These are phyloP conservation scores for Xylaria sp. DNA, from an alignment of 2,329 filamentous ascomycete genomes.

Conservation along the genomic window DNA sequence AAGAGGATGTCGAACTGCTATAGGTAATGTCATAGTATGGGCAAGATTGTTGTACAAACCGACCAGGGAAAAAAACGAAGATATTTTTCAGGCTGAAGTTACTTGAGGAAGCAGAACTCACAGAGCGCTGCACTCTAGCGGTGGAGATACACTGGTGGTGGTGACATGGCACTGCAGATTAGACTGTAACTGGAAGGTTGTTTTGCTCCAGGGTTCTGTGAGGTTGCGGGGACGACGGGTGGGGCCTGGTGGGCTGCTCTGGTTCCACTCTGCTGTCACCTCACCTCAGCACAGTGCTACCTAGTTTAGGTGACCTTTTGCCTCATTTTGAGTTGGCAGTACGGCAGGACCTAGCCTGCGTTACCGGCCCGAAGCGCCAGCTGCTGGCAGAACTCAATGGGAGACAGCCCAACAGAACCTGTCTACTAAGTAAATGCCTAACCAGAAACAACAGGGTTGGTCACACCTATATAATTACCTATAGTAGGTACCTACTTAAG, in stretches of 20 bases:
- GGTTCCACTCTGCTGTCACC: slow-evolving; percentile 21
- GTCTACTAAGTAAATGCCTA: background rate
- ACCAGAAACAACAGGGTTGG: background rate
- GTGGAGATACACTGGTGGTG: slow-evolving; percentile 32
- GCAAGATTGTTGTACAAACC: slow-evolving; percentile 9
- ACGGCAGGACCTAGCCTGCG: background rate
- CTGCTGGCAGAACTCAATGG: slow-evolving; percentile 5
- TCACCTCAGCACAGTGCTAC: background rate
- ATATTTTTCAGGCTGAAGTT: slow-evolving; percentile 8
- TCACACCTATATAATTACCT: background rate
- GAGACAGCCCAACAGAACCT: background rate
- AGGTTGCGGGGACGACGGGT: slow-evolving; percentile 41
- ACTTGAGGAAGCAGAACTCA: slow-evolving; percentile 14
- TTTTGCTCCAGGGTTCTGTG: slow-evolving; percentile 36
- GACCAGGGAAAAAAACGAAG: background rate
- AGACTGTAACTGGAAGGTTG: slow-evolving; percentile 36
- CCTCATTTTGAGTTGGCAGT: slow-evolving; percentile 7
- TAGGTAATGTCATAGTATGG: slow-evolving; percentile 9
- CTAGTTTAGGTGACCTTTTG: too few relatives aligned
- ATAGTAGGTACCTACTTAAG: background rate
- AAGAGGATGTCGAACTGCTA: slow-evolving; percentile 4
- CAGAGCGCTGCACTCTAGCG: slow-evolving; percentile 25
- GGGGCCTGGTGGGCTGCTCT: slow-evolving; percentile 22
- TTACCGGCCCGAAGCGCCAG: slow-evolving; percentile 13
- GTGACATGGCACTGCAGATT: slow-evolving; percentile 48